phyloP scores from a whole-genome alignment of 176 grass and related monocot species.

The Avena atlantica region DNA sequence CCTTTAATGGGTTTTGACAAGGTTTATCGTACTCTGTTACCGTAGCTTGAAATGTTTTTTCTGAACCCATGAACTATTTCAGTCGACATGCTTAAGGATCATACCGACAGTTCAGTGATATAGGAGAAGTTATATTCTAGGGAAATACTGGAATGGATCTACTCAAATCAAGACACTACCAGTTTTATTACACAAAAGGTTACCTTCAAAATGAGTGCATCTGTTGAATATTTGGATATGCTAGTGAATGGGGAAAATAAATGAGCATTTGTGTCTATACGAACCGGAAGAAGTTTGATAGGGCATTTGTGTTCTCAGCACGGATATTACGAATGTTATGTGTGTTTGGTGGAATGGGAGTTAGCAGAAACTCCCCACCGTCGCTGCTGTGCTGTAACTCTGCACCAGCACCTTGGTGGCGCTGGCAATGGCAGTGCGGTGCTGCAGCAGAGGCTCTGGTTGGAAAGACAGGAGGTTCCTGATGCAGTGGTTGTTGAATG shows the following conservation, averaged over 20 bases:
- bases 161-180: slow-evolving; percentile 13
- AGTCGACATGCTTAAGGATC: not conserved
- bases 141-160: not conserved
- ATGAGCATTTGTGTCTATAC: not conserved
- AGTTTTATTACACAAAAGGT: too few relatives aligned
- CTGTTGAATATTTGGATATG: not conserved
- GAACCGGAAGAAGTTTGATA: not conserved
- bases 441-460: not conserved
- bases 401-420: not conserved
- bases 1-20: not conserved
- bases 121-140: not conserved
- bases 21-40: not conserved
- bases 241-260: not conserved
- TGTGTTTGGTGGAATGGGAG: not conserved
- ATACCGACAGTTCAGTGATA: not conserved
- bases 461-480: too few relatives aligned
- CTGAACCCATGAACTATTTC: not conserved
- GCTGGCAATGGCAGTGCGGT: not conserved
- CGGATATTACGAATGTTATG: not conserved
- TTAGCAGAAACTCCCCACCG: not conserved
- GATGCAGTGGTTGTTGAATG: not conserved
- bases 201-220: too few relatives aligned
- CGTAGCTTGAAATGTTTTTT: not conserved
- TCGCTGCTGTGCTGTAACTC: not conserved
- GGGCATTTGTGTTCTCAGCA: not conserved